Percentiles rank a stretch among this genome's conserved stretches.
phyloP scores from a whole-genome alignment of 108 stramenopile species.

The Nitzschia sp. region DNA sequence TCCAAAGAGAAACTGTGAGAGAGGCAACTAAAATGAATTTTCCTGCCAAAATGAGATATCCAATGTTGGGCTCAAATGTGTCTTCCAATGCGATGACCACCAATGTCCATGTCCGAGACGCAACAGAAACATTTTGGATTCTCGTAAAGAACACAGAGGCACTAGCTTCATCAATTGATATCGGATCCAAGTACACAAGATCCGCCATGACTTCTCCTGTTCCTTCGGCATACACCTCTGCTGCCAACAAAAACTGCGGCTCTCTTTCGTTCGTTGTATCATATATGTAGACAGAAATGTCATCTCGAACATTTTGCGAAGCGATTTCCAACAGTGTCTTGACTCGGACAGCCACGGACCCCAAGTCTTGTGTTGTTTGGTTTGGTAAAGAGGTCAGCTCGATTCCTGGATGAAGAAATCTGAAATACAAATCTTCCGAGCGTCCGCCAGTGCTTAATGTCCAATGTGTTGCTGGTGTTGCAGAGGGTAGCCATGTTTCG shows the following conservation, averaged over 20 bases:
- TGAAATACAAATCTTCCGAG: not conserved
- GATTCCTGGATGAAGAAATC: slow-evolving; percentile 18
- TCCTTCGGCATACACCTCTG: slow-evolving; percentile 1
- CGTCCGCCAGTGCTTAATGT: not conserved
- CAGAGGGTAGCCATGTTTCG: slow-evolving; percentile 7
- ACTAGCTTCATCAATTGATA: not conserved
- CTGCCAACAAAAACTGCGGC: slow-evolving; percentile 10
- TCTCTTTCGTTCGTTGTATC: not conserved
- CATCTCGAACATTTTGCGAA: not conserved
- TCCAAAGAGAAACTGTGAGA: slow-evolving; percentile 23
- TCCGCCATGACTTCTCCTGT: not conserved
- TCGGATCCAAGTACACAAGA: not conserved
- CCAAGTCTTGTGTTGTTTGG: slow-evolving; percentile 1
- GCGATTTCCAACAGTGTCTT: not conserved
- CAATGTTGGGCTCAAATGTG: slow-evolving; percentile 8
- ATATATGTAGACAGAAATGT: slow-evolving; percentile 9
- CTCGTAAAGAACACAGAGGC: not conserved
- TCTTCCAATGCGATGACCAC: slow-evolving; percentile 15
- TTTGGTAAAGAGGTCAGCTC: not conserved
- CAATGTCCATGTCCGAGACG: slow-evolving; percentile 14
- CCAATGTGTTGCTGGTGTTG: not conserved
- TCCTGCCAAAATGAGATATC: slow-evolving; percentile 18
- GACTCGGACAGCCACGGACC: not conserved
- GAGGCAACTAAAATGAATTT: slow-evolving; percentile 31
- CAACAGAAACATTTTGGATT: not conserved